Evolutionary conservation across 345 rosid genomes (phyloP), one percentile per base, ranked within the genome.

Genomic region (Lumnitzera littorea): DNA sequence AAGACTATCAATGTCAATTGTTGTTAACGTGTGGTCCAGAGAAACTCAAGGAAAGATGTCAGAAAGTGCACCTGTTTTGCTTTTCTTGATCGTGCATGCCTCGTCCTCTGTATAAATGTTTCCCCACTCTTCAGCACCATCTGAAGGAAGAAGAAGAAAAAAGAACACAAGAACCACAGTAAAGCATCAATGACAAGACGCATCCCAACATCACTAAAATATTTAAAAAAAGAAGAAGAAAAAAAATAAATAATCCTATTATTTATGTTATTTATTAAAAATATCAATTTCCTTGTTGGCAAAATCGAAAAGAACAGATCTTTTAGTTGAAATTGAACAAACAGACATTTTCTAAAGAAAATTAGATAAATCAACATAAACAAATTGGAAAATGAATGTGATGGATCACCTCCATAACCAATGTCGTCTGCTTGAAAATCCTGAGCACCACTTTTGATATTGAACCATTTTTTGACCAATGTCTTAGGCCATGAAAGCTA

Each of bases 401-500:
- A 36, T 5, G 43, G 10, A 57, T 71, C 76, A 80, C 94, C 87
- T 78, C 70, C 75, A 56, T 52, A 70, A 67, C 56, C 76, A 47
- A 64, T 63, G 65, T 85, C 87, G 57, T 87, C 96, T 10, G 97
- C 97, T 62, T 80, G 84, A 72, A 84, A 87, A 70, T 90, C 95
- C 68, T 90, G 86, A 41, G 81, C 75, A 79, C 84, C 90, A 78
- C 73, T 83, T 77, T 72, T 90, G 78, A 86, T 94, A 69, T 84
- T 86, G 64, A 94, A 81, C 99, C 95, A 94, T 78, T 94, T 94
- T 82, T 84, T 94, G 64, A 90, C 92, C 81, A 91, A 73, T 71
- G 89, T 83, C 84, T 83, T 94, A 23, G 99, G 90, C 99, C 99
- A 94, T 61, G 95, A 84, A 76, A 82, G 76, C 99, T 94, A 78